Base-by-base conservation (phyloP, 2,329 filamentous ascomycete species). In the Colletotrichum lindemuthianum region DNA sequence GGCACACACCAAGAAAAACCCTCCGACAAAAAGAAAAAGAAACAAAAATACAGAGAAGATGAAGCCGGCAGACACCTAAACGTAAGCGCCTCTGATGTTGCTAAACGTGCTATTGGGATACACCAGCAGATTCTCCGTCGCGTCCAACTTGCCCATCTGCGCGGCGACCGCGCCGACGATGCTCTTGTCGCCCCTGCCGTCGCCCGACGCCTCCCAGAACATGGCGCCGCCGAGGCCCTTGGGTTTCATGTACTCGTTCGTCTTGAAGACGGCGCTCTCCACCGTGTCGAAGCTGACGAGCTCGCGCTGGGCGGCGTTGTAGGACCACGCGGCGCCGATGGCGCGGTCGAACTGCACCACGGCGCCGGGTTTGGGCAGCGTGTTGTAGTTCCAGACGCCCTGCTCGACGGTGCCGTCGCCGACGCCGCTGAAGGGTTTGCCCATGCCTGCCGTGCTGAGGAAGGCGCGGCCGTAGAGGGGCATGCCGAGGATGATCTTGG, bases 391-490 rank as follows among this genome's bases (percentile, higher is more conserved):
- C 85, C 88, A 93, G 3, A 92, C 80, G 2, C 91, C 91, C 2
- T 82, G 73, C 73, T 91, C 86, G 50, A 74, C 69, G 9, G 77
- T 74, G 0, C 90, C 90, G 15, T 79, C 74, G 1, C 91, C 92
- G 12, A 90, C 78, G 10, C 91, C 90, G 6, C 71, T 80, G 77
- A 84, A 96, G 0, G 84, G 72, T 68, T 83, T 78, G 1, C 92
- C 92, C 1, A 90, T 82, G 0, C 92, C 92, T 6, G 82, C 76
- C 0, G 92, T 95, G 48, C 85, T 80, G 54, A 83, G 79, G 72
- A 96, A 96, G 0, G 89, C 84, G n/a, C 92, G 88, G 1, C 92
- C 92, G 72, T 95, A 96, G 1, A 96, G 81, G 0, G 92, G 91
- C 78, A 95, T 85, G 1, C 92, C 92, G 37, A 96, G 77, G 7